A percentile compares a stretch with the other conserved stretches of the same genome.
Evolutionary conservation across 306 rosid genomes (phyloP).

Genomic region (Cicer cuneatum): DNA sequence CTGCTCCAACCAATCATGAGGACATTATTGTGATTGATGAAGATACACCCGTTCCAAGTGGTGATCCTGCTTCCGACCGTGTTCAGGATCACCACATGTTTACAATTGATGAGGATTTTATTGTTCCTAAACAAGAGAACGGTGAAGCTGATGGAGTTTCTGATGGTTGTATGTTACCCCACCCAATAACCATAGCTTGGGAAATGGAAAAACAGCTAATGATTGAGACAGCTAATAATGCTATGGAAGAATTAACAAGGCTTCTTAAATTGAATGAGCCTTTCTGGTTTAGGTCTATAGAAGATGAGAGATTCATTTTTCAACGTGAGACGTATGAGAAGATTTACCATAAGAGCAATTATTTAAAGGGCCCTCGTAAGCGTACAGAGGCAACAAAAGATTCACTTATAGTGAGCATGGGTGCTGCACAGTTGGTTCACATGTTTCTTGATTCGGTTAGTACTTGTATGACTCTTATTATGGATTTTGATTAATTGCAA

Average conservation of each 20-base stretch:
- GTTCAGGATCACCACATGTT: not conserved
- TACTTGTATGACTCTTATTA: not conserved
- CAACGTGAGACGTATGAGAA: constrained; percentile 56
- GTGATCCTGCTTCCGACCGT: not conserved
- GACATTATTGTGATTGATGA: too few relatives aligned
- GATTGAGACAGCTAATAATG: constrained; percentile 50
- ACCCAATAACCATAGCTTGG: constrained; percentile 9
- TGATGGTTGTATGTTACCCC: not conserved
- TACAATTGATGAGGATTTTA: not conserved
- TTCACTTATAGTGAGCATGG: constrained; percentile 53
- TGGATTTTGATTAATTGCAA: too few relatives aligned
- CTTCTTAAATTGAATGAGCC: constrained; percentile 58
- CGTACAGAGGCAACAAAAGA: constrained; percentile 68
- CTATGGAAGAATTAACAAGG: constrained; percentile 61
- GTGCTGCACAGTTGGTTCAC: constrained; percentile 55
- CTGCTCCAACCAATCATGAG: not conserved
- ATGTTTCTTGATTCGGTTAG: constrained; percentile 64
- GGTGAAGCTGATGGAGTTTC: not conserved
- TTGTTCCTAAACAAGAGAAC: constrained; percentile 24
- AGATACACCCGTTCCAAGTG: too few relatives aligned
- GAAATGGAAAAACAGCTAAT: constrained; percentile 49
- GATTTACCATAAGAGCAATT: constrained; percentile 38
- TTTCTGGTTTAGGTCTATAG: constrained; percentile 54
- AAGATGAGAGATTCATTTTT: constrained; percentile 48
- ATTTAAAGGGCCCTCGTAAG: constrained; percentile 35